Percentiles rank a stretch among this genome's conserved stretches.
These are phyloP conservation scores for Hypoxylon sp. DNA, from an alignment of 2,329 filamentous ascomycete species.

Conservation along the genomic window DNA sequence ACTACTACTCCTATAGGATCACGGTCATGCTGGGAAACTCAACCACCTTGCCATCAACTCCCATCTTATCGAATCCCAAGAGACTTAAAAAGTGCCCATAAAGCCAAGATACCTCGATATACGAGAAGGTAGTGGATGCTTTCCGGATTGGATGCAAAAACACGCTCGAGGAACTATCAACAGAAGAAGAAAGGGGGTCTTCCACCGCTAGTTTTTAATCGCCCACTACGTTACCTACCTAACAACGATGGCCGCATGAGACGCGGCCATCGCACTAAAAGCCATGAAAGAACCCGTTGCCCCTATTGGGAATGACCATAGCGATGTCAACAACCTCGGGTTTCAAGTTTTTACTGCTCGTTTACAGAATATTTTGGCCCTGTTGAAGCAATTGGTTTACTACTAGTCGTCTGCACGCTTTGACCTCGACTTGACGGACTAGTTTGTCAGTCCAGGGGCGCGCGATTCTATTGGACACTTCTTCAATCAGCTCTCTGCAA, in stretches of 20 bases:
- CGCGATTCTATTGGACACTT: conserved; percentile 36
- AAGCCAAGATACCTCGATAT: conserved; percentile 10
- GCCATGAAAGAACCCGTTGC: conserved; percentile 24
- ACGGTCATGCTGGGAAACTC: conserved; percentile 29
- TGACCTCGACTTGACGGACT: conserved; percentile 32
- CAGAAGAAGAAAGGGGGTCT: conserved; percentile 22
- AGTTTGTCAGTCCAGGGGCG: conserved; percentile 34
- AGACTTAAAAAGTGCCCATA: conserved; percentile 3
- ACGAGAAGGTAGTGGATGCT: conserved; percentile 22
- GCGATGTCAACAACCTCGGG: conserved; percentile 12
- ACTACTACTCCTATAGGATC: conserved; percentile 26
- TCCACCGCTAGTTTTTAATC: conserved; percentile 41
- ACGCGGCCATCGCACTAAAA: conserved; percentile 35
- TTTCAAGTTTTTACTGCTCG: conserved; percentile 16
- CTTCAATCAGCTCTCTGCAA: conserved; percentile 42
- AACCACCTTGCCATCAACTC: conserved; percentile 19
- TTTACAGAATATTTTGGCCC: conserved; percentile 30
- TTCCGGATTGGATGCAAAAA: conserved; percentile 3
- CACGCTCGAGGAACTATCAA: conserved; percentile 18
- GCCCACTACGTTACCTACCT: conserved; percentile 12
- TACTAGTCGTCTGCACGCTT: conserved; percentile 42
- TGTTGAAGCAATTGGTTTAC: conserved; percentile 30
- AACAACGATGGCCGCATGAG: conserved; percentile 36
- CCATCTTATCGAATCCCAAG: conserved; percentile 19
- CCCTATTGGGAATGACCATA: conserved; percentile 33